Evolutionary conservation across 2,329 filamentous ascomycete genomes (phyloP), one percentile per base, ranked within the genome.

Genomic region (Fusarium sp.): DNA sequence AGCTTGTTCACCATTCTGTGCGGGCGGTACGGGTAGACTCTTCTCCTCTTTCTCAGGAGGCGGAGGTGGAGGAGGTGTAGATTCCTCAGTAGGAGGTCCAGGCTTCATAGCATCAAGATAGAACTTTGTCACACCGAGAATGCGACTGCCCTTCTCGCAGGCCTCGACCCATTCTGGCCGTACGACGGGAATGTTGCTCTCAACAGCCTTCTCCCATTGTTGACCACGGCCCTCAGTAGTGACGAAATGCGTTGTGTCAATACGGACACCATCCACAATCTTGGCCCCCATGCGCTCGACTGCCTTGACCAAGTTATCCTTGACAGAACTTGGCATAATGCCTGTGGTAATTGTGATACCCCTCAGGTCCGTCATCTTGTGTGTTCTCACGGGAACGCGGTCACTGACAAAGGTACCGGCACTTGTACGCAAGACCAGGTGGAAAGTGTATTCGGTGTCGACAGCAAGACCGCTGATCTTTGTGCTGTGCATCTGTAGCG

Each of bases 221-320:
- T 92, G 86, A 32, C 96, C 96, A 56, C 94, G 85, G 30, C 94
- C 94, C 78, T 99, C 96, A 11, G 93, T 97, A 67, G 95, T 98
- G 62, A 99, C 93, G 78, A 99, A 99, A 80, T 99, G 96, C 17
- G 96, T 99, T 1, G 96, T 99, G 78, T 99, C 96, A 76, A 99
- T 98, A 74, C 95, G 88, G 51, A 98, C 94, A 14, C 87, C 87
- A 72, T 97, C 95, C 58, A 93, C 92, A 68, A 98, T 84, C 83
- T 96, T 97, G 64, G 93, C 96, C 48, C 96, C 96, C 72, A 99
- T 97, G 71, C 93, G 87, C 75, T 96, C 90, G 35, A 97, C 88
- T 2, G 94, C 93, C 45, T 85, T 85, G 46, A 86, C 84, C 20
- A 99, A 86, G 65, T 86, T 89, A 70, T 97, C 93, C 76, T 89